Base-by-base conservation (phyloP, 2,329 filamentous ascomycete genomes). In the Alternaria postmessia region DNA sequence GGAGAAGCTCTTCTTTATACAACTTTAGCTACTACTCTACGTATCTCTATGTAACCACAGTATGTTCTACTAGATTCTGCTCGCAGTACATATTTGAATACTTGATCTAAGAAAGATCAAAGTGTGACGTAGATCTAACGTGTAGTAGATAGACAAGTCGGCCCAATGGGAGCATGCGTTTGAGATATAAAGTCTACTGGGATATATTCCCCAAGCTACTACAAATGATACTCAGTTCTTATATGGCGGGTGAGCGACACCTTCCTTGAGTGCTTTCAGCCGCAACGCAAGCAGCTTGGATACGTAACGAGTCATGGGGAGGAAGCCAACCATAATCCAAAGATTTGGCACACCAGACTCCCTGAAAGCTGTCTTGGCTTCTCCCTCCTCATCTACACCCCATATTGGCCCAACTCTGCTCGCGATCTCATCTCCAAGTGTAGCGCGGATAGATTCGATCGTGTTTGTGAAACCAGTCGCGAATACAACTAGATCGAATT, bases 391-490 rank as follows among this genome's bases (percentile, higher is more conserved):
- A 48, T 80, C 76, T 7, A 81, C 41, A 26, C 69, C 70, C 69
- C 77, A 79, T 16, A 78, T 73, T 53, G 88, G 86, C 1, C 79
- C 78, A 4, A 4, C 88, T 82, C 32, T 81, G 79, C 48, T 87
- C 84, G 87, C 88, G 12, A 91, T 80, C n/a, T 84, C 81, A 28
- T 89, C 83, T 0, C 89, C 89, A 59, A 91, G 83, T 18, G 90
- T 85, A 20, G 80, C 79, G 7, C 86, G 78, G 1, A 88, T 86
- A 20, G 86, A 85, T 0, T 85, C 87, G 7, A 83, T 81, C 88
- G 91, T 91, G 69, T 89, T 90, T 62, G 88, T 83, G 65, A 89
- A 91, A 0, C 86, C 80, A 3, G 80, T 82, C 0, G 80, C 80
- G 11, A 81, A 63, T 3, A 91, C 81, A 20, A 91, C 83, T 62